phyloP scores from a whole-genome alignment of 805 yeast species.

The Candida odintsovae region DNA sequence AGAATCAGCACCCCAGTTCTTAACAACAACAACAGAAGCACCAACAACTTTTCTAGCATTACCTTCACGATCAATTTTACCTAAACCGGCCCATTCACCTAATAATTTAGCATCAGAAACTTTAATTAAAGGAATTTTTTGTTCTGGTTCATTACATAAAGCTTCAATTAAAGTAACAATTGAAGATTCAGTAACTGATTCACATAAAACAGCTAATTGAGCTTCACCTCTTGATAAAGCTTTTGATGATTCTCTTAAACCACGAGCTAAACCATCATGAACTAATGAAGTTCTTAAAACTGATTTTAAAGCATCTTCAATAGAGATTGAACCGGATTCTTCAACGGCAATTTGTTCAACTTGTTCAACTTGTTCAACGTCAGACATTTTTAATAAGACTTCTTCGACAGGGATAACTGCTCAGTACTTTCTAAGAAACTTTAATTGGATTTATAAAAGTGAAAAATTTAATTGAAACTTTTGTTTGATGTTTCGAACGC shows the following conservation, averaged over 20 bases:
- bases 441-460: neutral
- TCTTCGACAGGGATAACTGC: constrained; percentile 66
- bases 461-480: constrained; percentile 1
- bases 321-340: constrained; percentile 86
- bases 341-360: constrained; percentile 82
- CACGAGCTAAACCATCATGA: constrained; percentile 99
- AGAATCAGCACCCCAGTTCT: constrained; percentile 99
- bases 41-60: constrained; percentile 99
- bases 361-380: constrained; percentile 68
- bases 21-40: constrained; percentile 98
- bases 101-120: constrained; percentile 99
- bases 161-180: constrained; percentile 98
- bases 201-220: constrained; percentile 94
- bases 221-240: constrained; percentile 98
- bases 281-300: constrained; percentile 97
- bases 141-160: constrained; percentile 96
- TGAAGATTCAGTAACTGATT: constrained; percentile 96
- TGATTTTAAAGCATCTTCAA: constrained; percentile 97
- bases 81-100: constrained; percentile 99
- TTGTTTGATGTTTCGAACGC: constrained; percentile 3
- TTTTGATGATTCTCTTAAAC: constrained; percentile 99
- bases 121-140: constrained; percentile 96
- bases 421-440: constrained; percentile 38
- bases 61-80: constrained; percentile 99
- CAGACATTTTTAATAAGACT: constrained; percentile 76